Evolutionary conservation across 2,329 filamentous ascomycete species (phyloP).

Genomic region (Phialophora chinensis): DNA sequence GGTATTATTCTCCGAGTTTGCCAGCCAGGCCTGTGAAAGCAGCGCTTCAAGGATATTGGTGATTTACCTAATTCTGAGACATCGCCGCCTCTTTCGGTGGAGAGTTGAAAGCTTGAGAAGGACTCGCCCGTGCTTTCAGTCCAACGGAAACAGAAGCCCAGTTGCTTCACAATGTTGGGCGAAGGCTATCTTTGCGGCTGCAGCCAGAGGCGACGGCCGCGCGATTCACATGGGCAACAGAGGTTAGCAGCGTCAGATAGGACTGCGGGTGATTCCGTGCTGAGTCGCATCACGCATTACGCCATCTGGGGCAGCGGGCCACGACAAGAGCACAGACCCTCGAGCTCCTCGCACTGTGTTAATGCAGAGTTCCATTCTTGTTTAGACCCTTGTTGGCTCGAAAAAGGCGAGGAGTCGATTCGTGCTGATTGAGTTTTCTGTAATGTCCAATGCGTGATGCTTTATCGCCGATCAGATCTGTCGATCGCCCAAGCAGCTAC

Average conservation of each 20-base stretch:
- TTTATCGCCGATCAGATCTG: constrained; percentile 20
- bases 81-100: not conserved
- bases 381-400: constrained; percentile 32
- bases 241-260: constrained; percentile 13
- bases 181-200: constrained; percentile 20
- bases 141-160: not conserved
- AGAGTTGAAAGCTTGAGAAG: not conserved
- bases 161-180: not conserved
- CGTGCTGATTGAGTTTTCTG: constrained; percentile 15
- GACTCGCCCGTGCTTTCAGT: not conserved
- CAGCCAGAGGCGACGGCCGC: constrained; percentile 24
- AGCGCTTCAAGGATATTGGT: not conserved
- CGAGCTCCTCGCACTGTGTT: constrained; percentile 12
- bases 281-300: constrained; percentile 36
- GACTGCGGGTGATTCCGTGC: constrained; percentile 36
- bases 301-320: constrained; percentile 35
- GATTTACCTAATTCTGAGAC: not conserved
- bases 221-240: constrained; percentile 19
- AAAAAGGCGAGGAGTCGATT: constrained; percentile 16
- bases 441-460: not conserved
- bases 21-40: constrained; percentile 2
- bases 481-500: constrained; percentile 5
- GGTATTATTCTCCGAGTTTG: not conserved
- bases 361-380: constrained; percentile 35
- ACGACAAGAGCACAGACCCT: constrained; percentile 26